Evolutionary conservation across 805 yeast species (phyloP), one percentile per base, ranked within the genome.

Genomic region (Wickerhamomyces kurtzmanii): DNA sequence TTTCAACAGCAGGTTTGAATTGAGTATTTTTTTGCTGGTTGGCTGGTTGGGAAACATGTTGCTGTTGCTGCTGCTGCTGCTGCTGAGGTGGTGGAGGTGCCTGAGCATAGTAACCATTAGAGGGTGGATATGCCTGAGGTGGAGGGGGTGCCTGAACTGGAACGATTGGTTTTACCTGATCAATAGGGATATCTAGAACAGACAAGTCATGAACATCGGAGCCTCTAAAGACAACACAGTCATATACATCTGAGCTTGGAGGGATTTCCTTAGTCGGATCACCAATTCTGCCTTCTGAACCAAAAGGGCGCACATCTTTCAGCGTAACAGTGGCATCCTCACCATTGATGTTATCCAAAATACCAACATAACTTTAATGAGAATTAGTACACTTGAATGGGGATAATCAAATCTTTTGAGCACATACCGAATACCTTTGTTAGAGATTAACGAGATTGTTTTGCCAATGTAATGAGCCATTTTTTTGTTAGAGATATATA

Each of bases 391-490:
- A 51, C 5, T 49, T 47, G 8, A 45, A 47, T 12, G 54, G 47
- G 29, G 51, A 39, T 36, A 46, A 30, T 6, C 51, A 43, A 17
- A 50, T 47, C 19, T 27, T 8, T n/a, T 3, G 7, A 11, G 12
- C 12, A 49, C 67, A 24, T 49, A 64, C 63, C 75, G 66, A 35
- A 82, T 76, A 21, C 83, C 84, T 43, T 81, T 76, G 48, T 71
- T 73, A 33, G 93, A 78, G 37, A 81, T 70, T 50, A 85, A 64
- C 15, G 91, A 75, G 42, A 86, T 84, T 28, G 89, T 78, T 52
- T 84, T 84, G 8, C 97, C 97, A 40, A 86, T 81, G 55, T 79
- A 87, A 48, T 86, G 86, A 25, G 96, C 79, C 97, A 91, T 91
- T 24, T 17, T 29, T n/a, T 21, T 27, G 10, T 13, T 16, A 8